A percentile compares a stretch with the other conserved stretches of the same genome.
Conservation (phyloP, 495 filamentous ascomycete species). For the Parachaetomium inaequale region DNA sequence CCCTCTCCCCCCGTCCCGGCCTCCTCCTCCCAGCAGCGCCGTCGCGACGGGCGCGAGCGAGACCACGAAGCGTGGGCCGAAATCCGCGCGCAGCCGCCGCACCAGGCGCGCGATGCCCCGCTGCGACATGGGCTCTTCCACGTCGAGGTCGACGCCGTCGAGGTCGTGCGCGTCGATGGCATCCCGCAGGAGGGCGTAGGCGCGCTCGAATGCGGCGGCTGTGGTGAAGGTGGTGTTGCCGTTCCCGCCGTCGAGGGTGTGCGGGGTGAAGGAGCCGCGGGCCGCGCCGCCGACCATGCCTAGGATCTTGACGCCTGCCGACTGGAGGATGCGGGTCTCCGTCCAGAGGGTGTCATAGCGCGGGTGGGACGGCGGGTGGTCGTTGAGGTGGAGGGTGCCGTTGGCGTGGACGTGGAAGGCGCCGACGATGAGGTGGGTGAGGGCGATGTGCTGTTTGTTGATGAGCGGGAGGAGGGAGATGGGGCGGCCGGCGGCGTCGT, state of each 20-base stretch:
- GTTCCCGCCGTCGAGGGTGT: constrained; percentile 52
- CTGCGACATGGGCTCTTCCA: constrained; percentile 74
- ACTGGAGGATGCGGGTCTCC: constrained; percentile 58
- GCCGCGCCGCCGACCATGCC: constrained; percentile 84
- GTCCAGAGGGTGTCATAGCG: constrained; percentile 60
- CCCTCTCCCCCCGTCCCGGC: constrained; percentile 15
- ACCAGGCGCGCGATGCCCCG: constrained; percentile 67
- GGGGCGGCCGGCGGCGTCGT: constrained; percentile 50
- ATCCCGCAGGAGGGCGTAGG: constrained; percentile 61
- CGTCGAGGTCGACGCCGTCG: constrained; percentile 77
- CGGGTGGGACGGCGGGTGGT: constrained; percentile 56
- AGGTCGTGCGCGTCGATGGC: constrained; percentile 56
- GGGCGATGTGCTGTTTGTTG: constrained; percentile 47
- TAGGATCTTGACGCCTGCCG: constrained; percentile 64
- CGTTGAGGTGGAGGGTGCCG: constrained; percentile 66
- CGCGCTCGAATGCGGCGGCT: constrained; percentile 57
- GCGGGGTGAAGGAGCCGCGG: constrained; percentile 54
- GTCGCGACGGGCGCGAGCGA: constrained; percentile 76
- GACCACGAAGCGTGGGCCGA: constrained; percentile 67
- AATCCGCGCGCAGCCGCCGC: constrained; percentile 64
- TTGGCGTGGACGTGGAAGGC: constrained; percentile 68
- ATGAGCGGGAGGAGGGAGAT: constrained; percentile 73
- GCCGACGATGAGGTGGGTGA: constrained; percentile 71
- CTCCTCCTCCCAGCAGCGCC: constrained; percentile 46
- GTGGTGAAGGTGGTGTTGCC: constrained; percentile 53